phyloP scores from a whole-genome alignment of 1,284 basidiomycete species.

The Boletus subluridellus region DNA sequence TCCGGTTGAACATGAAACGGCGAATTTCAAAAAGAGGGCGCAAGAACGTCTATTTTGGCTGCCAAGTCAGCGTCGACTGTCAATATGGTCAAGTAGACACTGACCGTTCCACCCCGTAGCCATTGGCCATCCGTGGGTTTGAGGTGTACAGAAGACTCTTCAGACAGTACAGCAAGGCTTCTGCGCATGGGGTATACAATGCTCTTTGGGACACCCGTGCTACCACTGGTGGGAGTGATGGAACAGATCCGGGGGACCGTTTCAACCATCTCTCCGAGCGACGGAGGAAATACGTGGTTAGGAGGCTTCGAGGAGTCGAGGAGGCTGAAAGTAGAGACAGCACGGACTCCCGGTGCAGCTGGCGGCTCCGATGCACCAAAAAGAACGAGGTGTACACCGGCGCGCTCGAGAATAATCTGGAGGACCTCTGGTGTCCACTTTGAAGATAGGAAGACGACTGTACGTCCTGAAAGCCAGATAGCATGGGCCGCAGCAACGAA shows the following conservation, averaged over 20 bases:
- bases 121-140: slow-evolving; percentile 30
- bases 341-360: slow-evolving; percentile 7
- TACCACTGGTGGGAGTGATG: slow-evolving; percentile 31
- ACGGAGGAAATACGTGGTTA: slow-evolving; percentile 14
- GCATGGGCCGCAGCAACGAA: slow-evolving; percentile 31
- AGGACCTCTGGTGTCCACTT: slow-evolving; percentile 28
- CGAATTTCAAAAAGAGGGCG: slow-evolving; percentile 32
- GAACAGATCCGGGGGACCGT: slow-evolving; percentile 25
- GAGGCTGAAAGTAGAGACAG: slow-evolving; percentile 22
- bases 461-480: slow-evolving; percentile 30
- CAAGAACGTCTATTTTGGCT: slow-evolving; percentile 24
- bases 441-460: slow-evolving; percentile 27
- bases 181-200: slow-evolving; percentile 32
- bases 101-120: slow-evolving; percentile 29
- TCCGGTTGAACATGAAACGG: slow-evolving; percentile 33
- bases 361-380: slow-evolving; percentile 19
- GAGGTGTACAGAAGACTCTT: slow-evolving; percentile 27
- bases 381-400: slow-evolving; percentile 22
- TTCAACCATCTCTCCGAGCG: slow-evolving; percentile 14
- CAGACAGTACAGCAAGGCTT: slow-evolving; percentile 24
- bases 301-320: slow-evolving; percentile 10
- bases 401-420: slow-evolving; percentile 20
- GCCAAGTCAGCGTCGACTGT: neutral
- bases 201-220: slow-evolving; percentile 32
- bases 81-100: neutral